Base-by-base conservation (phyloP, 225 moss, liverwort and hornwort genomes). In the Bryum argenteum region DNA sequence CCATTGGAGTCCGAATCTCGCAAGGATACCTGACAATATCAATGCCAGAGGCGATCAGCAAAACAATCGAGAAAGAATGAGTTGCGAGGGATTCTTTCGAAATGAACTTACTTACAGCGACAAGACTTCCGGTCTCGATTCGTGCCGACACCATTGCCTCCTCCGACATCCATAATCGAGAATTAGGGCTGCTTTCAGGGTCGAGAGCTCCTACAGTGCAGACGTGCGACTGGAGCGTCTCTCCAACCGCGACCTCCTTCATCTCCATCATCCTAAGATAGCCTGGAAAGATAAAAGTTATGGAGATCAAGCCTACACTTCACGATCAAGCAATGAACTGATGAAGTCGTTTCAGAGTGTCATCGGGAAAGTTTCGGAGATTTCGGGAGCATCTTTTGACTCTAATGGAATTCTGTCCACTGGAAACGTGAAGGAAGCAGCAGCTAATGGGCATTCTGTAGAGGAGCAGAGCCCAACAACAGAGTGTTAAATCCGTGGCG, bases 121-220 rank as follows among this genome's bases (percentile, higher is more conserved):
- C 78, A 54, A 90, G 71, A 77, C 83, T 79, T 65, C 89, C 92
- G 20, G 87, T 94, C 6, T 76, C 73, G n/a, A 92, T 74, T 47
- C 78, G 71, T 2, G 81, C 76, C 5, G 97, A 76, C 24, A 91
- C 81, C 97, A 97, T 97, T 0, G 90, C 89, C 61, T 89, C 89
- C 75, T 97, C 92, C 18, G 97, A 97, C 83, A 97, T 87, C 91
- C 91, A 97, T 10, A 97, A 66, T 13, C 86, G 86, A 38, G 88
- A 80, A 40, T 78, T 76, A 58, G 87, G 80, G 63, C 81, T 81
- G 38, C 43, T 78, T 17, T 92, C 90, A n/a, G 79, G 78, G 61
- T 97, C 88, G n/a, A 88, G 85, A 67, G 82, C 82, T 17, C 85
- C 81, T 22, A 96, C 85, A 53, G 75, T 91, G 66, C 66, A 84